A percentile compares a stretch with the other conserved stretches of the same genome.
phyloP scores from a whole-genome alignment of 2,329 filamentous ascomycete species.

The Ophiostoma ips region DNA sequence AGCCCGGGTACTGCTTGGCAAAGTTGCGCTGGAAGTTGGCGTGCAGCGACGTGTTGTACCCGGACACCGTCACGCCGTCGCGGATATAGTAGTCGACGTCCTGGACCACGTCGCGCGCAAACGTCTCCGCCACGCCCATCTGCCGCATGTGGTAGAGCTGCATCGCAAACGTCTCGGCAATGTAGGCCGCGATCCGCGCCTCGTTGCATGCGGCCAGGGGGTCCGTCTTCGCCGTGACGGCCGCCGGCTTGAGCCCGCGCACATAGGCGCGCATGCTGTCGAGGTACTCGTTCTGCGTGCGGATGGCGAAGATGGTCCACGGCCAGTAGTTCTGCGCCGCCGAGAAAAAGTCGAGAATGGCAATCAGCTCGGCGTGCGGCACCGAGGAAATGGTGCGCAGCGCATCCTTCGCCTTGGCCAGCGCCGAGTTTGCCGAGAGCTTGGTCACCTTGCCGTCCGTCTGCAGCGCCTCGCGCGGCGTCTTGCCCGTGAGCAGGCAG shows the following conservation, averaged over 20 bases:
- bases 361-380: conserved; percentile 50
- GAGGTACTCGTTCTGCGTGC: conserved; percentile 61
- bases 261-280: conserved; percentile 58
- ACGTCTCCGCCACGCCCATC: conserved; percentile 47
- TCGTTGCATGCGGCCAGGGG: conserved; percentile 44
- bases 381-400: conserved; percentile 52
- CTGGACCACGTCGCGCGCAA: conserved; percentile 58
- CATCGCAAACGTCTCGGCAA: conserved; percentile 82
- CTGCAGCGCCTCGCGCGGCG: conserved; percentile 61
- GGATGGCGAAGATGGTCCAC: conserved; percentile 74
- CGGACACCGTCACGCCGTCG: conserved; percentile 62
- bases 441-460: conserved; percentile 35
- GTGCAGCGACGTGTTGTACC: conserved; percentile 81
- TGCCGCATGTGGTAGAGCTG: conserved; percentile 79
- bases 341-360: conserved; percentile 75
- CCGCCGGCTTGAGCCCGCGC: conserved; percentile 38
- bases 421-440: conserved; percentile 45
- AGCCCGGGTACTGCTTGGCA: conserved; percentile 58
- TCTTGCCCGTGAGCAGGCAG: conserved; percentile 77
- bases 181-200: conserved; percentile 61
- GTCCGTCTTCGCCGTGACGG: conserved; percentile 39
- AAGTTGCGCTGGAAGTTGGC: conserved; percentile 77
- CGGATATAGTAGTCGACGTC: conserved; percentile 67
- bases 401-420: conserved; percentile 58
- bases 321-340: conserved; percentile 90